Conservation (phyloP, 2,329 filamentous ascomycete species). For the Aspergillus fischeri region DNA sequence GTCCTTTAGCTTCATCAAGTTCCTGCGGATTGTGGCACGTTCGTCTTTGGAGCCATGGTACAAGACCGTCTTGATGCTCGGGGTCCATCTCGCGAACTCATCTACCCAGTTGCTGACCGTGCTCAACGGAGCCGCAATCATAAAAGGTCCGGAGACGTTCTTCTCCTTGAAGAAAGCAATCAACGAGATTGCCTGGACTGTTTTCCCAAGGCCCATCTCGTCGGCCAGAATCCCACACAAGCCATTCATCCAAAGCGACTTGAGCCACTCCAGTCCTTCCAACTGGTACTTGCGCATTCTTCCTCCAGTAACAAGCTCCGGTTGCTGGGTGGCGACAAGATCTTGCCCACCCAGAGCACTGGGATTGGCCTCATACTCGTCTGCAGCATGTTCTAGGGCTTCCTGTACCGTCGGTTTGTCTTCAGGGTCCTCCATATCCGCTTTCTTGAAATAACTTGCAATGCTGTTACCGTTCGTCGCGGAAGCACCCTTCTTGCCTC, state of each 20-base stretch:
- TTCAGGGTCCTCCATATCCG: constrained; percentile 51
- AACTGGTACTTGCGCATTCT: constrained; percentile 93
- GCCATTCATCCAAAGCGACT: constrained; percentile 77
- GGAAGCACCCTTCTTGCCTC: constrained; percentile 23
- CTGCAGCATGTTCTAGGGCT: constrained; percentile 55
- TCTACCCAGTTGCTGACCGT: constrained; percentile 95
- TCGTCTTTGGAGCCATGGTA: constrained; percentile 83
- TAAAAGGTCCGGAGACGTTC: constrained; percentile 80
- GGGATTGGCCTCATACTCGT: constrained; percentile 55
- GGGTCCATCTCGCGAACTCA: constrained; percentile 88
- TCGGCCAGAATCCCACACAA: constrained; percentile 89
- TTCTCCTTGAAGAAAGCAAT: constrained; percentile 84
- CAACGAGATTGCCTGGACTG: constrained; percentile 82
- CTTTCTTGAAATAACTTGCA: constrained; percentile 58
- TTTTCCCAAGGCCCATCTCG: constrained; percentile 93
- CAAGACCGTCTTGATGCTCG: constrained; percentile 78
- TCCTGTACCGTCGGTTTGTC: constrained; percentile 53
- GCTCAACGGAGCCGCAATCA: constrained; percentile 86
- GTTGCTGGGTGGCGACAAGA: constrained; percentile 77
- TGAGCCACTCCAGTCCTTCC: constrained; percentile 91
- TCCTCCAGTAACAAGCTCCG: constrained; percentile 77
- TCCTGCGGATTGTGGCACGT: constrained; percentile 69
- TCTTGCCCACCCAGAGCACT: constrained; percentile 62
- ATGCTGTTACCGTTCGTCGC: constrained; percentile 43
- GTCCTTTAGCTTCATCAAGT: constrained; percentile 62